Evolutionary conservation across 2,329 filamentous ascomycete species (phyloP).

Genomic region (Cytospora piceicola): DNA sequence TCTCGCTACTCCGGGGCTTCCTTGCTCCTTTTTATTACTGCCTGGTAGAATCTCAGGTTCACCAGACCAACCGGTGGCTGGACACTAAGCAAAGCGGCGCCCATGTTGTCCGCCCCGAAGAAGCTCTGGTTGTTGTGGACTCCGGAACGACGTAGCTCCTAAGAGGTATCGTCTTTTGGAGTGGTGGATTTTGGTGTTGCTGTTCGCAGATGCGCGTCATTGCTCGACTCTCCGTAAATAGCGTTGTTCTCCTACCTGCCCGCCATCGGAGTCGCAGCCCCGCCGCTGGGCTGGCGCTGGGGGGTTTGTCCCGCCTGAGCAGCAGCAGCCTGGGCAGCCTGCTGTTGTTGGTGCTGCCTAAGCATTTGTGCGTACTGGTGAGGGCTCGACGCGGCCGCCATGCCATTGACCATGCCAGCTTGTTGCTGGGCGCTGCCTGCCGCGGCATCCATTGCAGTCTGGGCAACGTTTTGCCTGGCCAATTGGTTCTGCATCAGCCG

Average conservation of each 20-base stretch:
- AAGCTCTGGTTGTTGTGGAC: not conserved
- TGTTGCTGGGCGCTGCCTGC: slow-evolving; percentile 54
- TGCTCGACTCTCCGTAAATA: not conserved
- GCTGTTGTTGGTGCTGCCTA: slow-evolving; percentile 59
- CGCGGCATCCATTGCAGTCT: slow-evolving; percentile 60
- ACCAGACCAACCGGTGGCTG: not conserved
- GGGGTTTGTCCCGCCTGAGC: slow-evolving; percentile 31
- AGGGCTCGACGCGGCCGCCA: slow-evolving; percentile 54
- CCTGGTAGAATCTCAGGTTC: not conserved
- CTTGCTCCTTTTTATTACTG: not conserved
- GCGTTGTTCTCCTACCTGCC: not conserved
- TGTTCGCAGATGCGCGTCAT: not conserved
- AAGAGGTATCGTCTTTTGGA: not conserved
- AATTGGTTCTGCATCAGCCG: slow-evolving; percentile 43
- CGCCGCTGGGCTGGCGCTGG: slow-evolving; percentile 28
- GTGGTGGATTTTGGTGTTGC: not conserved
- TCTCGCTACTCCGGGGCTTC: not conserved
- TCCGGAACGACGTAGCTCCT: not conserved
- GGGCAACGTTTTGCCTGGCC: slow-evolving; percentile 46
- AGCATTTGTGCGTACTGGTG: slow-evolving; percentile 64
- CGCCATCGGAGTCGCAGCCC: slow-evolving; percentile 27
- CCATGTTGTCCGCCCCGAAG: not conserved
- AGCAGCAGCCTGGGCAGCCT: slow-evolving; percentile 41
- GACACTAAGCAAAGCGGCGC: not conserved
- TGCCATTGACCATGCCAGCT: slow-evolving; percentile 52